phyloP scores from a whole-genome alignment of 2,329 filamentous ascomycete genomes.

The Fusarium guadeloupense region DNA sequence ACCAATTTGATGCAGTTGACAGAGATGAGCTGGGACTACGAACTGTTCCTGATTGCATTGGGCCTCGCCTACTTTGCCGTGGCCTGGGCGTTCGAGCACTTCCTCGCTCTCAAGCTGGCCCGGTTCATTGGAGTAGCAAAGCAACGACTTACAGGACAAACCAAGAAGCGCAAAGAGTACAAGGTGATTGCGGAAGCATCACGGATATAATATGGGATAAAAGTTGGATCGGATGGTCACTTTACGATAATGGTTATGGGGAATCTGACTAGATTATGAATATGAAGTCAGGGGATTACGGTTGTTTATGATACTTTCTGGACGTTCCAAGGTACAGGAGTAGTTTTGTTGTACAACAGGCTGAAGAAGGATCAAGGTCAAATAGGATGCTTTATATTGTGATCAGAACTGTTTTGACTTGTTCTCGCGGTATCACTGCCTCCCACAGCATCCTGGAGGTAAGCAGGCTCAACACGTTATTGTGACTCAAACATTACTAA shows the following conservation, averaged over 20 bases:
- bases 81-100: conserved; percentile 77
- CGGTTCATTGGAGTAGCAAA: conserved; percentile 71
- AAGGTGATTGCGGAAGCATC: conserved; percentile 77
- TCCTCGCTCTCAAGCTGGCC: conserved; percentile 74
- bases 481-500: too few species aligned
- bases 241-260: neutral
- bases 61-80: conserved; percentile 74
- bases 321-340: neutral
- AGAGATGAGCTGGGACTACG: conserved; percentile 75
- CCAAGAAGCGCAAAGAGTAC: conserved; percentile 87
- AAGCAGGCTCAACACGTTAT: too few species aligned
- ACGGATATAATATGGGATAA: conserved; percentile 19
- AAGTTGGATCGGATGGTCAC: neutral
- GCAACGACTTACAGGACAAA: conserved; percentile 63
- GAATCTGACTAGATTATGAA: conserved; percentile 1
- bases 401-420: too few species aligned
- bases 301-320: neutral
- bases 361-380: neutral
- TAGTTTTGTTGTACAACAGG: neutral
- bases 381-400: neutral
- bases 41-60: conserved; percentile 74
- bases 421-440: too few species aligned
- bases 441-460: too few species aligned
- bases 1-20: conserved; percentile 86
- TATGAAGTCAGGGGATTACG: neutral